Percentiles rank a stretch among this genome's conserved stretches.
Evolutionary conservation across 768 basidiomycete species (phyloP).

Genomic region (Cyclocybe aegerita): DNA sequence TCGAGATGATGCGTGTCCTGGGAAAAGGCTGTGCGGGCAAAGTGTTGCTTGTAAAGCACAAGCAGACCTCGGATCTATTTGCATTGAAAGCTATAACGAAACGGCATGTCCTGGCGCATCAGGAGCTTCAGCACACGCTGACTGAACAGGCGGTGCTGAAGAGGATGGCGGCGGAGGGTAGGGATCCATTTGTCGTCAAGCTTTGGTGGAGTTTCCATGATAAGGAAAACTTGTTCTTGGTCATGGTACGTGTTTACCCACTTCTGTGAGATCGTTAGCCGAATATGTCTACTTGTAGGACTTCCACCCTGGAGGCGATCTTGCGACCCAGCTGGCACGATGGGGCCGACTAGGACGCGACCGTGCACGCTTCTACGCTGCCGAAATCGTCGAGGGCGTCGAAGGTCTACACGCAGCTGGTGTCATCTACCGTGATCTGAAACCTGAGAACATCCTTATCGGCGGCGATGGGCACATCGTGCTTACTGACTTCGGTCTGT

Average conservation of each 20-base stretch:
- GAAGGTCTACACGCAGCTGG: slow-evolving; percentile 93
- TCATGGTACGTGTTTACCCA: slow-evolving; percentile 62
- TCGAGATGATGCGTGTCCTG: slow-evolving; percentile 95
- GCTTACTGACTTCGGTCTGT: slow-evolving; percentile 94
- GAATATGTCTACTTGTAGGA: slow-evolving; percentile 46
- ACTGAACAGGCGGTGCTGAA: slow-evolving; percentile 96
- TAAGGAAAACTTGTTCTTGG: slow-evolving; percentile 94
- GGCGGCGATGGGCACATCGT: slow-evolving; percentile 94
- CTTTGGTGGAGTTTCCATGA: slow-evolving; percentile 99
- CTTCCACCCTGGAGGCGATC: slow-evolving; percentile 94
- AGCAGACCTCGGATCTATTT: slow-evolving; percentile 68
- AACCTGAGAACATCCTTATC: slow-evolving; percentile 96
- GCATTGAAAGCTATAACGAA: slow-evolving; percentile 99
- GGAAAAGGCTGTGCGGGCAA: slow-evolving; percentile 99
- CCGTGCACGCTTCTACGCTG: slow-evolving; percentile 94
- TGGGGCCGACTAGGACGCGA: slow-evolving; percentile 94
- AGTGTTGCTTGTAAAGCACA: slow-evolving; percentile 87
- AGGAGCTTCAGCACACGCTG: slow-evolving; percentile 93
- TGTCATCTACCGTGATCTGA: slow-evolving; percentile 96
- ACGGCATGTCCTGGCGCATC: slow-evolving; percentile 93
- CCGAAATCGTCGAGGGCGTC: slow-evolving; percentile 95
- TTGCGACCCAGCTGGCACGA: slow-evolving; percentile 95
- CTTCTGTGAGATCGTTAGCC: slow-evolving; percentile 8
- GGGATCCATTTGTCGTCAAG: slow-evolving; percentile 93
- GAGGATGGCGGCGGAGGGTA: slow-evolving; percentile 85